These are phyloP conservation scores for button mushroom (Agaricus bisporus) DNA, from an alignment of 768 basidiomycete species.

Conservation along the genomic window DNA sequence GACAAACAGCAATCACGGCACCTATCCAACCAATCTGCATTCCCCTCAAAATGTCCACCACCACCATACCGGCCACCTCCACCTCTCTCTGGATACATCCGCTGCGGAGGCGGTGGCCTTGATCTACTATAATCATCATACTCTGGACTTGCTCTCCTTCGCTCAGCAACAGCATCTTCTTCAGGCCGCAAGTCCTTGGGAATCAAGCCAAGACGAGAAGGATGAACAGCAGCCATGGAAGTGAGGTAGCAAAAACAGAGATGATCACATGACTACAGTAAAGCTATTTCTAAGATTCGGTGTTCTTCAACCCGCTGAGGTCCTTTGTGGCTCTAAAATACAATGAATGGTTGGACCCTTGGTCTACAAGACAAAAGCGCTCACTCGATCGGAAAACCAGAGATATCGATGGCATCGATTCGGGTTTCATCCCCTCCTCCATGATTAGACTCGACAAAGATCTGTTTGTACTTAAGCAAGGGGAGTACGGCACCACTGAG, in stretches of 20 bases:
- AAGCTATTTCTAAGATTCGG: neutral
- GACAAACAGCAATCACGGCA: slow-evolving; percentile 17
- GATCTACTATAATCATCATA: slow-evolving; percentile 51
- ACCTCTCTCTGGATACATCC: slow-evolving; percentile 49
- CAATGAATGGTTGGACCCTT: neutral
- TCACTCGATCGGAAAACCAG: slow-evolving; percentile 55
- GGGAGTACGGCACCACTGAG: neutral
- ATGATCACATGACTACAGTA: neutral
- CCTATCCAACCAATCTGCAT: slow-evolving; percentile 66
- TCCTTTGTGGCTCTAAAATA: slow-evolving; percentile 2
- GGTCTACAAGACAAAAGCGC: neutral
- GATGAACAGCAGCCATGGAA: slow-evolving; percentile 68
- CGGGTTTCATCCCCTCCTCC: slow-evolving; percentile 54
- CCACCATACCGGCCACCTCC: slow-evolving; percentile 19
- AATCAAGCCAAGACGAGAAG: slow-evolving; percentile 64
- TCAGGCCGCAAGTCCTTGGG: slow-evolving; percentile 32
- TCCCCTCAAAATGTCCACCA: slow-evolving; percentile 16
- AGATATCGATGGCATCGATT: slow-evolving; percentile 61
- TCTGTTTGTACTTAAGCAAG: neutral
- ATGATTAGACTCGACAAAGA: slow-evolving; percentile 67
- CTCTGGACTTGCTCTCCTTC: slow-evolving; percentile 45
- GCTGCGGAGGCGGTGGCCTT: slow-evolving; percentile 26
- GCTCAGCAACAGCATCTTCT: slow-evolving; percentile 16
- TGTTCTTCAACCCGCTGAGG: slow-evolving; percentile 2
- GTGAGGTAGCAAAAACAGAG: neutral